Conservation (phyloP, 2,329 filamentous ascomycete species). For the Stachybotrys chartarum region DNA sequence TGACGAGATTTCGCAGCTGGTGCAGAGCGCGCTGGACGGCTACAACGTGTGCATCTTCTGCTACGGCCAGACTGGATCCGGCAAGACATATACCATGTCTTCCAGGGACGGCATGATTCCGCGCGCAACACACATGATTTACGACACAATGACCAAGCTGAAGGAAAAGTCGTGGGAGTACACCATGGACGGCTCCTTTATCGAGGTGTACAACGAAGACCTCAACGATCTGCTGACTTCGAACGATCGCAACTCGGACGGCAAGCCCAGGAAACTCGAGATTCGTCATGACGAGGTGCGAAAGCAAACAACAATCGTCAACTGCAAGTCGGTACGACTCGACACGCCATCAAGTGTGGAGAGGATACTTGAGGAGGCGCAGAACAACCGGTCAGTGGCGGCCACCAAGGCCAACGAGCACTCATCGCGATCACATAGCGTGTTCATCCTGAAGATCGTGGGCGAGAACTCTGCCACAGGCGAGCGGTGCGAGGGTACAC, state of each 20-base stretch:
- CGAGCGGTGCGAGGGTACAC: slow-evolving; percentile 82
- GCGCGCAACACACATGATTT: slow-evolving; percentile 86
- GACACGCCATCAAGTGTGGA: slow-evolving; percentile 77
- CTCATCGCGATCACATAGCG: slow-evolving; percentile 88
- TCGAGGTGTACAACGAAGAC: slow-evolving; percentile 98
- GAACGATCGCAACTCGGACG: slow-evolving; percentile 54
- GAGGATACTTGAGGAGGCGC: slow-evolving; percentile 70
- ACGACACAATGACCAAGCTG: slow-evolving; percentile 74
- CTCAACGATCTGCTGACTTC: slow-evolving; percentile 75
- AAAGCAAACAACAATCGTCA: slow-evolving; percentile 75
- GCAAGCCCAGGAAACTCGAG: slow-evolving; percentile 74
- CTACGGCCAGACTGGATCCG: slow-evolving; percentile 94
- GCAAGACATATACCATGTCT: slow-evolving; percentile 97
- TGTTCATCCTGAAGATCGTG: slow-evolving; percentile 81
- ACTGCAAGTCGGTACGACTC: slow-evolving; percentile 69
- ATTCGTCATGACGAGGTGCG: slow-evolving; percentile 79
- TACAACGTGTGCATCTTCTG: slow-evolving; percentile 99
- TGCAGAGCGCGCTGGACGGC: slow-evolving; percentile 91
- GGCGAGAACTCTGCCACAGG: slow-evolving; percentile 68
- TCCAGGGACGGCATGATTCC: slow-evolving; percentile 91
- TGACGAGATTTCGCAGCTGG: slow-evolving; percentile 91
- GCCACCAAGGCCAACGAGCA: slow-evolving; percentile 97
- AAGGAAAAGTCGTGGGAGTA: slow-evolving; percentile 93
- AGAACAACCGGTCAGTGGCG: slow-evolving; percentile 82
- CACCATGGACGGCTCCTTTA: slow-evolving; percentile 87